Evolutionary conservation across 78 protist genomes (phyloP).

Genomic region (Monocercomonoides exilis): DNA sequence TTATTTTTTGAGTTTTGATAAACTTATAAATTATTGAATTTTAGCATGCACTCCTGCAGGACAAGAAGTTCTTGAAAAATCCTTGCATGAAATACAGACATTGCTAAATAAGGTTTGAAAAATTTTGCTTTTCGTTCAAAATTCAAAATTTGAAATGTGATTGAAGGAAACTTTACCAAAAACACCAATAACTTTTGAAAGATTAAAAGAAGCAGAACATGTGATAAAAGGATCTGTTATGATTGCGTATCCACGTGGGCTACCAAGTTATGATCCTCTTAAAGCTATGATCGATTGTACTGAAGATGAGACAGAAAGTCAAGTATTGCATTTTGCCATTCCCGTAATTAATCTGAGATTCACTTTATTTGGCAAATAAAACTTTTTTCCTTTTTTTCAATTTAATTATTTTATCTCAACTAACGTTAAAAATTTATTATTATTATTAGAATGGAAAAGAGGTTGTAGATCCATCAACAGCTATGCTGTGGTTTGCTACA

Average conservation of each 20-base stretch:
- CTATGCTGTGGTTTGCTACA: not conserved
- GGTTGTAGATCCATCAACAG: not conserved
- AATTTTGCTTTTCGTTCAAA: not conserved
- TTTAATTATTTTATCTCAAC: too few relatives aligned
- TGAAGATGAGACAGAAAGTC: not conserved
- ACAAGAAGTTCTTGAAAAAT: not conserved
- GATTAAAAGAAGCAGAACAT: not conserved
- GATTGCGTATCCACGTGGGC: not conserved
- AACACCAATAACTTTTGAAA: not conserved
- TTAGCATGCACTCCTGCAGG: not conserved
- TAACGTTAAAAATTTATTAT: too few relatives aligned
- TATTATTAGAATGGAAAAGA: not conserved
- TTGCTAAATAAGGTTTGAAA: not conserved
- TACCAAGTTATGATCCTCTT: not conserved
- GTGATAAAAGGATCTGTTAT: not conserved
- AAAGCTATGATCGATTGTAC: not conserved
- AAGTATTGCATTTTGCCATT: not conserved
- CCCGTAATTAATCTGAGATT: not conserved
- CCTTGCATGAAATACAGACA: not conserved
- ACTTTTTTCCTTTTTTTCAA: too few relatives aligned
- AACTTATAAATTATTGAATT: too few relatives aligned
- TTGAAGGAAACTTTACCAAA: not conserved
- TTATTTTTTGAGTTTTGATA: not conserved
- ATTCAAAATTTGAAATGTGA: too few relatives aligned
- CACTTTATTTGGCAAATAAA: not conserved